Evolutionary conservation across 2,329 filamentous ascomycete genomes (phyloP), one percentile per base, ranked within the genome.

Genomic region (Proliferodiscus dingleyae): DNA sequence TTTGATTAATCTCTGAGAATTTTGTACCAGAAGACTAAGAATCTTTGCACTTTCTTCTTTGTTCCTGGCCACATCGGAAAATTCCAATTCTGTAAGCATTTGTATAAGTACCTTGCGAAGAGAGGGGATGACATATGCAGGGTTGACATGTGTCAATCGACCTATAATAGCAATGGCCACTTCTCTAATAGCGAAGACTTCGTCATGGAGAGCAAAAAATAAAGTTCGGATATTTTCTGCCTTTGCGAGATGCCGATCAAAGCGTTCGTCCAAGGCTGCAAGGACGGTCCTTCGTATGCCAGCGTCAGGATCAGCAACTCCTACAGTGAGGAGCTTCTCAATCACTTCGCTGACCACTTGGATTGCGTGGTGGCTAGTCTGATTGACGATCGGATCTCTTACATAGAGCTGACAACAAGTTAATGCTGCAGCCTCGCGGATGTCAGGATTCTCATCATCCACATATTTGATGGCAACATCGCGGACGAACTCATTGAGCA

Each of bases 371-470:
- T 91, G 88, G 64, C 93, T 97, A 5, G 91, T 96, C 68, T 99
- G 93, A 59, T 95, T 93, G 60, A 98, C 89, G 54, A 98, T 97
- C 0, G 93, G 93, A 63, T 99, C 94, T 57, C 89, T 84, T 37
- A 97, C 87, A 61, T 97, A 97, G 37, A 99, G 79, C 65, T 99
- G 94, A 62, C 94, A 99, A 68, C 93, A 97, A 4, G 94, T 99
- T 50, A 99, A 74, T 13, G 93, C 90, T 2, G 93, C 91, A 13
- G 93, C 93, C 66, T 95, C 91, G 49, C 93, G 82, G 41, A 95
- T 96, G 54, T 94, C 87, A 0, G 89, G 78, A 58, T 95, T 94
- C 57, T 97, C 91, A 53, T 95, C 93, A 57, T 98, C 91, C 33
- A 98, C 91, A 59, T 96, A 99, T 64, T 91, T 93, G 62, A 98